Evolutionary conservation across 2,329 filamentous ascomycete species (phyloP).

Genomic region (Scedosporium minutisporum): DNA sequence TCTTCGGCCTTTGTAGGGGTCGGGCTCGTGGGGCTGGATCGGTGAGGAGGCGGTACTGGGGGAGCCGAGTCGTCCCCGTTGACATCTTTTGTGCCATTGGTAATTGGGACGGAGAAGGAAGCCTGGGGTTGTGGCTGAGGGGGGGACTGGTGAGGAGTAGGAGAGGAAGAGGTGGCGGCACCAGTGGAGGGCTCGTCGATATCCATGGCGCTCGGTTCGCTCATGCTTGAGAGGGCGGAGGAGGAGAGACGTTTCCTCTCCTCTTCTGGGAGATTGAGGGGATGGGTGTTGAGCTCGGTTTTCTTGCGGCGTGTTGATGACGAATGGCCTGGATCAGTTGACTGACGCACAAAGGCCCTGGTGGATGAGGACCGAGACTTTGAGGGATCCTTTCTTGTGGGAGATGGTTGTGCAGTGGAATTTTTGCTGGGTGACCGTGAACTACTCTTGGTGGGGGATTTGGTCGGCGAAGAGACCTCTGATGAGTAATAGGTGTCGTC

Average conservation of each 20-base stretch:
- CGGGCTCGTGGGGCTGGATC: constrained; percentile 52
- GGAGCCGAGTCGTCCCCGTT: constrained; percentile 28
- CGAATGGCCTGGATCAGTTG: constrained; percentile 34
- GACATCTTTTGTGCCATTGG: constrained; percentile 27
- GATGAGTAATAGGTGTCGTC: not conserved
- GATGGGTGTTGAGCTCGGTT: constrained; percentile 65
- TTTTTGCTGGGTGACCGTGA: constrained; percentile 25
- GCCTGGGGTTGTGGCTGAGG: constrained; percentile 29
- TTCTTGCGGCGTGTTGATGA: constrained; percentile 40
- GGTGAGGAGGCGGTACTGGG: constrained; percentile 64
- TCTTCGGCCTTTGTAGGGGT: constrained; percentile 53
- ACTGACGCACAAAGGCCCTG: constrained; percentile 30
- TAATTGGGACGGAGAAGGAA: constrained; percentile 43
- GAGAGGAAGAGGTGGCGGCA: constrained; percentile 36
- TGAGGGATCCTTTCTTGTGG: constrained; percentile 14
- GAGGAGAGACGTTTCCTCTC: constrained; percentile 69
- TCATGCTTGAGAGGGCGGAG: constrained; percentile 58
- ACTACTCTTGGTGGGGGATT: constrained; percentile 4
- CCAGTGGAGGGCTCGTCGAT: constrained; percentile 55
- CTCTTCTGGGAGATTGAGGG: constrained; percentile 82
- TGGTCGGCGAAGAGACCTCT: constrained; percentile 5
- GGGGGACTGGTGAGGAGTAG: constrained; percentile 26
- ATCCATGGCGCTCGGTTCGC: constrained; percentile 61
- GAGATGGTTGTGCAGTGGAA: constrained; percentile 19
- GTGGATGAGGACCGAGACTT: constrained; percentile 34